Conservation (phyloP, 2,329 filamentous ascomycete species). For the Verticillium klebahnii region DNA sequence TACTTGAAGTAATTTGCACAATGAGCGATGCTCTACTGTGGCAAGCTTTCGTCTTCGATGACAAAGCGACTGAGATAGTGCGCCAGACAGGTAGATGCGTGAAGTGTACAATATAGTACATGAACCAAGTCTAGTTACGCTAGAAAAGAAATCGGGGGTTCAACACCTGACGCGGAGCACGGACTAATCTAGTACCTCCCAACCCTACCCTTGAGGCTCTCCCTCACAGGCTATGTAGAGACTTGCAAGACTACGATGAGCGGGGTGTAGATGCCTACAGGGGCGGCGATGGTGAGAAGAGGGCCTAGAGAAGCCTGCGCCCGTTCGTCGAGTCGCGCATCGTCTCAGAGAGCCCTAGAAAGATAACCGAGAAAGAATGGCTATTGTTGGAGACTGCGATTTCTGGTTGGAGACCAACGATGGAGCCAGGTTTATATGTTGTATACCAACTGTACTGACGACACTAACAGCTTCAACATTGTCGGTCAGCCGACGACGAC, state of each 20-base stretch:
- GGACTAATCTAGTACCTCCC: conserved; percentile 77
- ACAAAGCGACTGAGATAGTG: too few species aligned
- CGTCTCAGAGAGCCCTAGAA: conserved; percentile 71
- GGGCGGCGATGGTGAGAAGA: conserved; percentile 67
- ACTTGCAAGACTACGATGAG: conserved; percentile 65
- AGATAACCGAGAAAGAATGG: conserved; percentile 61
- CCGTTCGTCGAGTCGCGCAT: conserved; percentile 85
- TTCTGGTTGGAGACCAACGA: conserved; percentile 79
- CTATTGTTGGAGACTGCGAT: conserved; percentile 58
- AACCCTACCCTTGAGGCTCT: conserved; percentile 76
- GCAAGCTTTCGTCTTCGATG: too few species aligned
- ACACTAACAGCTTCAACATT: too few species aligned
- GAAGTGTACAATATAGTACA: too few species aligned
- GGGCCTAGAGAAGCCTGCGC: conserved; percentile 71
- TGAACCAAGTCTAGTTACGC: too few species aligned
- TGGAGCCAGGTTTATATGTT: conserved; percentile 60
- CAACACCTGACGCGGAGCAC: conserved; percentile 46
- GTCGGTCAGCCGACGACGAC: too few species aligned
- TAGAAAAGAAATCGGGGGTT: too few species aligned
- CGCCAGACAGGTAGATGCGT: too few species aligned
- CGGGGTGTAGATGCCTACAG: conserved; percentile 70
- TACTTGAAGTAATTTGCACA: too few species aligned
- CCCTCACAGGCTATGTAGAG: conserved; percentile 82
- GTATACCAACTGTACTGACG: neutral
- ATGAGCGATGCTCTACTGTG: too few species aligned